Evolutionary conservation across 257 asterid genomes (phyloP), one percentile per base, ranked within the genome.

Genomic region (Linderniella brevidens): DNA sequence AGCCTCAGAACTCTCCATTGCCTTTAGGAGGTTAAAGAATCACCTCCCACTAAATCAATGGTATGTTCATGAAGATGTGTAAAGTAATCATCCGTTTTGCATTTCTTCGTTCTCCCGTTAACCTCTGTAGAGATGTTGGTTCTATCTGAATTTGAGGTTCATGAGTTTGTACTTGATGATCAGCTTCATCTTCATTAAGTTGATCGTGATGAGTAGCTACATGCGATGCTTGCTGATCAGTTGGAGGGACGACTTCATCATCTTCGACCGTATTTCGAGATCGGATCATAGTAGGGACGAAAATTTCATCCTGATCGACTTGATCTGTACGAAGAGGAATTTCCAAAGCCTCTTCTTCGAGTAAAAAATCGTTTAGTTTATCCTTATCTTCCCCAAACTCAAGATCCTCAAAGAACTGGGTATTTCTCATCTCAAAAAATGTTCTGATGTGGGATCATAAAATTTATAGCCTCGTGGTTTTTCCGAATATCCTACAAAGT

Each of bases 361-460:
- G 6, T 25, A 25, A 6, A 38, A 38, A 38, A 9, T 3, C 43
- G 14, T 9, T 9, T n/a, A 3, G 12, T 1, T 38, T 38, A 38
- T 38, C 43, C 43, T 38, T 38, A 38, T 38, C 43, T 8, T 38
- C 14, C 43, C 43, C 14, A 38, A 38, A 38, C 43, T 38, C 43
- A 38, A 38, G 13, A 38, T 38, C 43, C 43, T 38, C 14, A 38
- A 38, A n/a, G 14, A 38, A 8, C 14, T 8, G 1, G 43, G 8
- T 8, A 38, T 38, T 38, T 38, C 43, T 9, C 8, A 9, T 38
- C 43, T 38, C 14, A 8, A 38, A 38, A n/a, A 38, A 38, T 38
- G 14, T 38, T 38, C 43, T 38, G 43, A 11, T 38, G 43, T 9
- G 12, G 43, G 8, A 38, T 38, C 43, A 38, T n/a, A 11, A n/a